Percentiles rank a stretch among this genome's conserved stretches.
Evolutionary conservation across 2,329 filamentous ascomycete species (phyloP).

Genomic region (Venturia carpophila): DNA sequence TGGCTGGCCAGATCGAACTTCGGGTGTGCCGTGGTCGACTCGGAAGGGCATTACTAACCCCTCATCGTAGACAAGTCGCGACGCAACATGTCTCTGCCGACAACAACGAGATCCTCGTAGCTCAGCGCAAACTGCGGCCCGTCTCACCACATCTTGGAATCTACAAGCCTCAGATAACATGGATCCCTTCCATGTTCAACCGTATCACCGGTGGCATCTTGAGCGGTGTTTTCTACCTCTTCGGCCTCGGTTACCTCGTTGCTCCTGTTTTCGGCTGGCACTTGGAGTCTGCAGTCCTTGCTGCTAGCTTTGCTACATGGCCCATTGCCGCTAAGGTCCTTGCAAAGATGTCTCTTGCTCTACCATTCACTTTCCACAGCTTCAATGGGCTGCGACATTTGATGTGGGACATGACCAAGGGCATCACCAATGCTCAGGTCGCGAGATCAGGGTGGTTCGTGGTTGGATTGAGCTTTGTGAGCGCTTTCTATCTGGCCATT

Average conservation of each 20-base stretch:
- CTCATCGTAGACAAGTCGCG: slow-evolving; percentile 14
- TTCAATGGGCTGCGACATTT: slow-evolving; percentile 66
- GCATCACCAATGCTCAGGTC: slow-evolving; percentile 57
- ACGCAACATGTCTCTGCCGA: slow-evolving; percentile 10
- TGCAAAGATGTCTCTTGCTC: slow-evolving; percentile 51
- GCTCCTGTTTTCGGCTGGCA: slow-evolving; percentile 69
- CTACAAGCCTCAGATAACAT: slow-evolving; percentile 83
- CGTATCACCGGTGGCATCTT: slow-evolving; percentile 74
- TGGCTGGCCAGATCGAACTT: neutral
- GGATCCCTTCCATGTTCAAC: slow-evolving; percentile 67
- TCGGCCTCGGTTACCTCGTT: slow-evolving; percentile 70
- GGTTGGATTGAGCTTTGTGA: slow-evolving; percentile 47
- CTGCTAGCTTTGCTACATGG: slow-evolving; percentile 55
- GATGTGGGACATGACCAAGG: slow-evolving; percentile 58
- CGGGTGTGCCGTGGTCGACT: neutral
- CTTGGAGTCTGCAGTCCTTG: slow-evolving; percentile 55
- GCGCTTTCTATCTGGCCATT: slow-evolving; percentile 31
- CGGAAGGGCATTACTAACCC: neutral
- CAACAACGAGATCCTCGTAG: slow-evolving; percentile 53
- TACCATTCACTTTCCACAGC: slow-evolving; percentile 61
- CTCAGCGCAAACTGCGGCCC: slow-evolving; percentile 74
- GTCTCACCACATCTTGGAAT: slow-evolving; percentile 77
- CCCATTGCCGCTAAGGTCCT: slow-evolving; percentile 51
- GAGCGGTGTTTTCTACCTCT: slow-evolving; percentile 69
- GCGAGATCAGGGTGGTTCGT: slow-evolving; percentile 58